These are phyloP conservation scores for Rhodotorula taiwanensis DNA, from an alignment of 768 basidiomycete species.

Conservation along the genomic window DNA sequence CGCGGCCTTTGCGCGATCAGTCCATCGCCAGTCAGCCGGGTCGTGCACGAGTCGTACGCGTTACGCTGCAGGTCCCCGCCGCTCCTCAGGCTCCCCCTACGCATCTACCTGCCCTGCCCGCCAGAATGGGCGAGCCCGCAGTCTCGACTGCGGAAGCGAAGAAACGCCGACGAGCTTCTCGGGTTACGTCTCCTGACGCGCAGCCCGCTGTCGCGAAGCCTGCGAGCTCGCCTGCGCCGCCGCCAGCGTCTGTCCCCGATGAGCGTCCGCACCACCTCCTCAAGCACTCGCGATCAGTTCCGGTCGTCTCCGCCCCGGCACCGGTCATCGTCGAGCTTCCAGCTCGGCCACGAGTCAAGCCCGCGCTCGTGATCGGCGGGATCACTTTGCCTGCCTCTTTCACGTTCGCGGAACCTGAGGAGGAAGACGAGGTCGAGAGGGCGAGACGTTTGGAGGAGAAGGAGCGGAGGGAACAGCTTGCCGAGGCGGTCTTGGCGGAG, in stretches of 20 bases:
- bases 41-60: not conserved
- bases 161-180: too few species aligned
- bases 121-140: too few species aligned
- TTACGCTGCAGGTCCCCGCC: not conserved
- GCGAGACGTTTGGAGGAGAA: constrained; percentile 6
- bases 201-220: too few species aligned
- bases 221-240: too few species aligned
- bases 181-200: too few species aligned
- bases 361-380: not conserved
- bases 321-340: not conserved
- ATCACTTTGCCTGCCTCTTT: constrained; percentile 20
- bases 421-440: constrained; percentile 6
- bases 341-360: not conserved
- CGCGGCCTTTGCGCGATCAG: too few species aligned
- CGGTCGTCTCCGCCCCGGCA: not conserved
- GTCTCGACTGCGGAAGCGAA: too few species aligned
- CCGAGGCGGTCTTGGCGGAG: constrained; percentile 5
- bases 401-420: not conserved
- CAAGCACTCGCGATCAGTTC: not conserved
- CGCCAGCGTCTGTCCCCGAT: too few species aligned
- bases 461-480: constrained; percentile 7
- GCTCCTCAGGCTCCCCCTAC: too few species aligned
- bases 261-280: too few species aligned
- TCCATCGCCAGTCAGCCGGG: too few species aligned
- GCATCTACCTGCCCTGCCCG: too few species aligned